Percentiles rank a stretch among this genome's conserved stretches.
These are phyloP conservation scores for Capsella bursapastoris DNA, from an alignment of 345 rosid species.

Conservation along the genomic window DNA sequence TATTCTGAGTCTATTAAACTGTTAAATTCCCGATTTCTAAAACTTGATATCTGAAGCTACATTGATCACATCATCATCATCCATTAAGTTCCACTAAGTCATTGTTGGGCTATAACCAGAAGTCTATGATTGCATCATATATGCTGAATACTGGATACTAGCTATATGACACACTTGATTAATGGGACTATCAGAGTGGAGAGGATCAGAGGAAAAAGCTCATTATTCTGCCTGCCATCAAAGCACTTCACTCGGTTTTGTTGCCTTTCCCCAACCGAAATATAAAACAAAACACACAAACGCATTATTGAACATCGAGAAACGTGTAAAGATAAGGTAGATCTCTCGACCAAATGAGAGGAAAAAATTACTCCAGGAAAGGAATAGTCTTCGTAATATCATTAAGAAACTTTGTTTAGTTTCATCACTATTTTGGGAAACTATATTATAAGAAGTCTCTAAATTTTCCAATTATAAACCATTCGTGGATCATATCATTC, in stretches of 20 bases:
- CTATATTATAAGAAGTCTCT: not conserved
- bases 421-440: not conserved
- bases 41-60: not conserved
- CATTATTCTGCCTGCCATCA: constrained; percentile 47
- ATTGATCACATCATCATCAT: not conserved
- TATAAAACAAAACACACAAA: not conserved
- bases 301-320: constrained; percentile 38
- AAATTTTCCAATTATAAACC: not conserved
- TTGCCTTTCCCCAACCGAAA: constrained; percentile 26
- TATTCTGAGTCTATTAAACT: no score
- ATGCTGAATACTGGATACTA: constrained; percentile 12
- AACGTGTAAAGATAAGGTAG: constrained; percentile 40
- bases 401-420: constrained; percentile 3
- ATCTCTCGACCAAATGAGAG: constrained; percentile 7
- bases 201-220: constrained; percentile 13
- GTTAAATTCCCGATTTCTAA: not conserved
- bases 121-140: constrained; percentile 13
- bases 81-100: not conserved
- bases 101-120: constrained; percentile 16
- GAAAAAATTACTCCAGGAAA: not conserved
- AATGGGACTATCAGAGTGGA: constrained; percentile 35
- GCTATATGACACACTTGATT: constrained; percentile 16
- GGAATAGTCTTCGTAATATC: not conserved
- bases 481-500: not conserved
- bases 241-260: constrained; percentile 33